Base-by-base conservation (phyloP, 495 filamentous ascomycete genomes). In the Aspergillus bridgeri region DNA sequence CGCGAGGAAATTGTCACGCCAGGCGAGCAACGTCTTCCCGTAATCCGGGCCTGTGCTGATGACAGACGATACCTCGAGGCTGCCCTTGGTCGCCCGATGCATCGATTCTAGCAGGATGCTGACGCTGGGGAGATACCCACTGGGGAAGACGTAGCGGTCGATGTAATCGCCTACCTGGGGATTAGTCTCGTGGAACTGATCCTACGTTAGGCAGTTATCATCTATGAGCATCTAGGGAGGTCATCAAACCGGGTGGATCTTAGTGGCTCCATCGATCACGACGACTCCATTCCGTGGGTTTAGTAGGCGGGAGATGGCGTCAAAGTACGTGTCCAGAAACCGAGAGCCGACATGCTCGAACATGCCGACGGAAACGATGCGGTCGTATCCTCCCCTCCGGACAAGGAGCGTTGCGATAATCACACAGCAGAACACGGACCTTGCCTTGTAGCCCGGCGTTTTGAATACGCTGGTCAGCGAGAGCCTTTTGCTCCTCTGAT, bases 231-330 rank as follows among this genome's bases (percentile, higher is more conserved):
- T 81, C 3, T 9, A 81, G 3, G 23, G 48, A 29, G 53, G 19
- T 22, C 3, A 7, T 42, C 42, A 29, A 61, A 65, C 65, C 60
- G 47, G 77, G 63, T 90, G 84, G 1, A 87, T 87, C 77, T 89
- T 89, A 13, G 87, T 89, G 57, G 90, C 90, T 56, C 87, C 88
- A 66, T 90, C 88, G 63, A 90, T 87, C 25, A 86, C 80, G 7
- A 84, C 82, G 42, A 90, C 82, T 0, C 87, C 87, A 3, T 82
- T 81, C 0, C 85, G 77, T 17, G 65, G 70, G 68, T 90, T 89
- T 45, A 90, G 63, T 48, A 89, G 61, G 52, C 67, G 65, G 59
- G 87, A 72, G 9, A 90, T 72, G 58, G 78, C 74, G n/a, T 66
- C 68, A 59, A 87, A 87, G 54, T 85, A 90, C 3, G 72, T 83